Base-by-base conservation (phyloP, 371 early-diverging fungal species). In the Mucor irregularis region DNA sequence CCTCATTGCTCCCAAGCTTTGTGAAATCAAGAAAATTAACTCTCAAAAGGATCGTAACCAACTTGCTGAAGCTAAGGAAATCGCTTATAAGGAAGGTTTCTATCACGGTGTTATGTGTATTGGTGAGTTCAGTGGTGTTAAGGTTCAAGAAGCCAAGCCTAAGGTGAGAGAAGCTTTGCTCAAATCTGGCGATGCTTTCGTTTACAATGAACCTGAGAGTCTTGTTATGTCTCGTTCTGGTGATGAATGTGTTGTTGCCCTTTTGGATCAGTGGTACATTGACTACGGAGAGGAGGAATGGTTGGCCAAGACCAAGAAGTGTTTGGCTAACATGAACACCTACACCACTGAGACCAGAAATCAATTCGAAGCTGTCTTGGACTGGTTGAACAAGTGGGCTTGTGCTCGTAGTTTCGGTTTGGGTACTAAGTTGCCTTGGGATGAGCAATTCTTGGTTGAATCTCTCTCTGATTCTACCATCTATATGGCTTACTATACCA, bases 401-500 rank as follows among this genome's bases (percentile, higher is more conserved):
- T 99, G 99, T 77, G 94, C 96, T 33, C 85, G 99, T 59, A 87
- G 91, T 49, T 99, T 95, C 64, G 99, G 99, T 52, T 84, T 99
- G 42, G 99, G 99, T 52, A 90, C 93, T 59, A 88, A 85, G 53
- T 74, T 99, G 55, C 99, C 99, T 21, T 99, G 98, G 98, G 99
- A 99, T 76, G 77, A 85, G 25, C 81, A 90, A 69, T 97, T 89
- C 80, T 80, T 99, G 67, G 97, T 99, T 61, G 99, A 99, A 82
- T 97, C 98, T 24, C 85, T 99, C 30, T 94, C 95, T 38, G 99
- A 99, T 74, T 99, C 99, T 19, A 99, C 99, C 35, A 99, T 99
- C 66, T 99, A 99, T 81, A 99, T 99, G 99, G 96, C 99, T 29
- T 99, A 99, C 84, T 99, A 99, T 82, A 99, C 99, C 29, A 88